Conservation (phyloP, 31 red algal species). For the Asparagopsis taxiformis region DNA sequence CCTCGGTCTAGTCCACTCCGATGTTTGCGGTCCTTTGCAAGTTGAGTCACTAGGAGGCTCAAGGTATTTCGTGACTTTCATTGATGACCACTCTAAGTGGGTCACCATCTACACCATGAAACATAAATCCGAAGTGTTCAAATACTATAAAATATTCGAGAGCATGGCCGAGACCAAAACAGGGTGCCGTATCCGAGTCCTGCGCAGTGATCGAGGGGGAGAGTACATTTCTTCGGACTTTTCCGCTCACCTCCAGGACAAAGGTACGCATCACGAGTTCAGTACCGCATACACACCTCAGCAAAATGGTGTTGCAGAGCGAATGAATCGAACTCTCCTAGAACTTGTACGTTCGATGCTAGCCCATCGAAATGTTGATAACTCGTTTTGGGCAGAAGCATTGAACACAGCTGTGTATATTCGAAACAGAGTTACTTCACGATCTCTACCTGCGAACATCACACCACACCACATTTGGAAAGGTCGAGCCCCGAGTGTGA, state of each 20-base stretch:
- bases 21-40: constrained; percentile 30
- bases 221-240: constrained; percentile 14
- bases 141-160: neutral
- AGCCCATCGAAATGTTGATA: neutral
- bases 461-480: constrained; percentile 1
- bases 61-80: constrained; percentile 25
- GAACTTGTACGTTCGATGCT: constrained; percentile 13
- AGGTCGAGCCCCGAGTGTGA: neutral
- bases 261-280: neutral
- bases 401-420: neutral
- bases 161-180: constrained; percentile 1
- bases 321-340: constrained; percentile 14
- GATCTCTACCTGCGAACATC: neutral
- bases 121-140: neutral
- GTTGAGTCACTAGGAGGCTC: constrained; percentile 27
- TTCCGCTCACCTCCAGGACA: neutral
- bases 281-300: constrained; percentile 10
- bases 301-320: constrained; percentile 11
- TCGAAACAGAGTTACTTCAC: constrained; percentile 3
- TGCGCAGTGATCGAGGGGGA: constrained; percentile 15
- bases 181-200: neutral
- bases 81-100: constrained; percentile 24
- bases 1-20: constrained; percentile 27
- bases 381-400: constrained; percentile 4
- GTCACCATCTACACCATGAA: neutral